Evolutionary conservation across 2,329 filamentous ascomycete species (phyloP).

Genomic region (Aspergillus spinulosporus): DNA sequence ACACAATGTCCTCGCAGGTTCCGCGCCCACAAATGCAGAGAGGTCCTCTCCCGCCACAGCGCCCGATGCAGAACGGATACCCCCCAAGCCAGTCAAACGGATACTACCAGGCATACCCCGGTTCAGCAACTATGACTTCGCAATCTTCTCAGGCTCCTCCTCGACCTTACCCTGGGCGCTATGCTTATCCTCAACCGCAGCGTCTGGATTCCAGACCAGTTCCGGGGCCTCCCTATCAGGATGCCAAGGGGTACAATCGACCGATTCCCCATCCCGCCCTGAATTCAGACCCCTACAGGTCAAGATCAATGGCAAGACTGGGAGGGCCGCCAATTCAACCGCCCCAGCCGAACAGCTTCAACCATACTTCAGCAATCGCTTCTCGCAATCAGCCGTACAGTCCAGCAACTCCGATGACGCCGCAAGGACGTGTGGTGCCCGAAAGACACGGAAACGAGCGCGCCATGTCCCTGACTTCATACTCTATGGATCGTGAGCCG

Average conservation of each 20-base stretch:
- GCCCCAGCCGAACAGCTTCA: conserved; percentile 61
- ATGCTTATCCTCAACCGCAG: conserved; percentile 71
- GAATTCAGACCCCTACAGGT: conserved; percentile 82
- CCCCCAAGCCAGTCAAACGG: conserved; percentile 36
- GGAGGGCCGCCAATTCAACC: conserved; percentile 73
- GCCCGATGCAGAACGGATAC: conserved; percentile 49
- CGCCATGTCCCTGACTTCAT: conserved; percentile 92
- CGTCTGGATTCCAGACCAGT: conserved; percentile 64
- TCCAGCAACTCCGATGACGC: conserved; percentile 69
- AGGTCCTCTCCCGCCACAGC: conserved; percentile 43
- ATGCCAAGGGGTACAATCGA: conserved; percentile 60
- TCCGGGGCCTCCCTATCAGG: conserved; percentile 55
- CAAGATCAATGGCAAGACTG: conserved; percentile 83
- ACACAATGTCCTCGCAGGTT: conserved; percentile 68
- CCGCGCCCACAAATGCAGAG: conserved; percentile 46
- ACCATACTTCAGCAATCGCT: conserved; percentile 68
- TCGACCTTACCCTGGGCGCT: conserved; percentile 63
- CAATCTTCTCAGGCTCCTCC: conserved; percentile 61
- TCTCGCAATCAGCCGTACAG: conserved; percentile 78
- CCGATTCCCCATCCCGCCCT: conserved; percentile 67
- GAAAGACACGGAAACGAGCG: conserved; percentile 91
- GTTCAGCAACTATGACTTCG: conserved; percentile 34
- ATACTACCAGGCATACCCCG: conserved; percentile 43
- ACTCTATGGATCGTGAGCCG: conserved; percentile 73
- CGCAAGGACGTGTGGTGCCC: conserved; percentile 86